Evolutionary conservation across 106 monocot species (phyloP).

Genomic region (Dioscorea dumetorum): DNA sequence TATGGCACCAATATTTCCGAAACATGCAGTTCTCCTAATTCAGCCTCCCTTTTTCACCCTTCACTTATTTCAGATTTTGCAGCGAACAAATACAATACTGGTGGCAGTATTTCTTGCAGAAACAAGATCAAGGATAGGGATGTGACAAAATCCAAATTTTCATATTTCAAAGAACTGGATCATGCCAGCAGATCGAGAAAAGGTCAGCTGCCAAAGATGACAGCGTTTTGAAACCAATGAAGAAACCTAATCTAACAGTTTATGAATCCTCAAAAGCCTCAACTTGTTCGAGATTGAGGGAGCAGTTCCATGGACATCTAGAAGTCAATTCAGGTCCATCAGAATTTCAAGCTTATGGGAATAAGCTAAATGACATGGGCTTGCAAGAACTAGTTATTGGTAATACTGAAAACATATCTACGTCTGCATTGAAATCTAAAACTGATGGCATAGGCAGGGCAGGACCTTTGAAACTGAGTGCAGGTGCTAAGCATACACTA

Average conservation of each 20-base stretch:
- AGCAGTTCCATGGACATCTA: slow-evolving; percentile 3
- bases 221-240: slow-evolving; percentile 18
- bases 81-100: slow-evolving; percentile 3
- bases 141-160: slow-evolving; percentile 7
- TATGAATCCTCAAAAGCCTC: slow-evolving; percentile 15
- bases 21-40: slow-evolving; percentile 2
- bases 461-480: slow-evolving; percentile 37
- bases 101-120: background rate
- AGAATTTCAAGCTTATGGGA: slow-evolving; percentile 5
- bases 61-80: slow-evolving; percentile 6
- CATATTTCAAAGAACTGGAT: slow-evolving; percentile 5
- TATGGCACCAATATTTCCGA: slow-evolving; percentile 5
- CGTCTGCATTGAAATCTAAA: slow-evolving; percentile 7
- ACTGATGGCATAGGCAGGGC: slow-evolving; percentile 7
- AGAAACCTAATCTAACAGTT: slow-evolving; percentile 22
- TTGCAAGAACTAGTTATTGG: background rate
- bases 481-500: slow-evolving; percentile 50
- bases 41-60: slow-evolving; percentile 14
- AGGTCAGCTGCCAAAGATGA: slow-evolving; percentile 13
- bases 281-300: slow-evolving; percentile 2
- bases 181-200: slow-evolving; percentile 18
- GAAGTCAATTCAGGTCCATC: background rate
- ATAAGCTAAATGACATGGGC: slow-evolving; percentile 2
- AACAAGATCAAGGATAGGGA: slow-evolving; percentile 12
- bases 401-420: slow-evolving; percentile 7